A percentile compares a stretch with the other conserved stretches of the same genome.
Evolutionary conservation across 2,329 filamentous ascomycete genomes (phyloP).

Genomic region (Cordyceps farinosa): DNA sequence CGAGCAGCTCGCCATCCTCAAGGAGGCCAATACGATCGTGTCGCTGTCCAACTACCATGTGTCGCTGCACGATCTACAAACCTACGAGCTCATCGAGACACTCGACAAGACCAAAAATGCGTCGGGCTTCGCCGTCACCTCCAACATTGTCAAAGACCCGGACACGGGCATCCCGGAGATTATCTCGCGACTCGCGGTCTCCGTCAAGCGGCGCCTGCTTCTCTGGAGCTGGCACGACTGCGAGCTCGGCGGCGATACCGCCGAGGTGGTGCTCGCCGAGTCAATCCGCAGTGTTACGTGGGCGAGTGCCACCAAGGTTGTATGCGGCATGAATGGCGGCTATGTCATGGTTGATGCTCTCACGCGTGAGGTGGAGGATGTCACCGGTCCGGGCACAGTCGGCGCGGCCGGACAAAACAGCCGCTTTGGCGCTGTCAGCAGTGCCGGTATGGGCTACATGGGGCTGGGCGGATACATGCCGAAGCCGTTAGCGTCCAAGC

Average conservation of each 20-base stretch:
- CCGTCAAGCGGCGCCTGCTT: slow-evolving; percentile 83
- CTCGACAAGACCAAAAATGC: slow-evolving; percentile 83
- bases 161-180: slow-evolving; percentile 87
- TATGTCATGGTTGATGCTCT: slow-evolving; percentile 87
- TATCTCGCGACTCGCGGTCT: slow-evolving; percentile 85
- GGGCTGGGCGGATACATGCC: slow-evolving; percentile 89
- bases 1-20: slow-evolving; percentile 92
- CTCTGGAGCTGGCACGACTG: slow-evolving; percentile 97
- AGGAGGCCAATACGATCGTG: slow-evolving; percentile 87
- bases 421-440: slow-evolving; percentile 78
- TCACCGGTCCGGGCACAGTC: slow-evolving; percentile 71
- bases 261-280: slow-evolving; percentile 76
- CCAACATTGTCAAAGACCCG: slow-evolving; percentile 88
- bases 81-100: slow-evolving; percentile 75
- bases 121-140: slow-evolving; percentile 85
- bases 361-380: slow-evolving; percentile 69
- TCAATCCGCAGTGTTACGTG: slow-evolving; percentile 86
- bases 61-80: slow-evolving; percentile 83
- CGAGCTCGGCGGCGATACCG: slow-evolving; percentile 70
- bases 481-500: slow-evolving; percentile 78
- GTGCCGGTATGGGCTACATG: slow-evolving; percentile 93
- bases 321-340: slow-evolving; percentile 86
- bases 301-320: slow-evolving; percentile 80
- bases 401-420: slow-evolving; percentile 61
- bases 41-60: slow-evolving; percentile 88